phyloP scores from a whole-genome alignment of 2,329 filamentous ascomycete species.

The Microsporum audouinii region DNA sequence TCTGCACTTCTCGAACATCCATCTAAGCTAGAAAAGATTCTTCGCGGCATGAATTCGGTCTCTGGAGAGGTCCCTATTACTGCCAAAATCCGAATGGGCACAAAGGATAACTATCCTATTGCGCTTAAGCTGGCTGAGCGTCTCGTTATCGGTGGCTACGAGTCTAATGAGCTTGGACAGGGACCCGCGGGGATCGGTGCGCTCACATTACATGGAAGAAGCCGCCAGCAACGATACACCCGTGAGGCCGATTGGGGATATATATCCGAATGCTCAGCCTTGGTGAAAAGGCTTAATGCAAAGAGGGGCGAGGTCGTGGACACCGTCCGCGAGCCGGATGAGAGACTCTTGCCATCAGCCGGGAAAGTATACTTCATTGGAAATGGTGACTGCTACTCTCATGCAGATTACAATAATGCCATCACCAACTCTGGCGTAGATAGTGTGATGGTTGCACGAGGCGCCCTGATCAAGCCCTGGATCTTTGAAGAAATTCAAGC shows the following conservation, averaged over 20 bases:
- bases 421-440: conserved; percentile 71
- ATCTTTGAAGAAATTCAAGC: conserved; percentile 91
- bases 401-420: conserved; percentile 72
- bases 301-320: conserved; percentile 57
- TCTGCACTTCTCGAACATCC: conserved; percentile 83
- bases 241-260: conserved; percentile 89
- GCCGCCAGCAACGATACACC: conserved; percentile 88
- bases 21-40: conserved; percentile 83
- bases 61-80: conserved; percentile 86
- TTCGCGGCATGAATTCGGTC: conserved; percentile 90
- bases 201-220: conserved; percentile 89
- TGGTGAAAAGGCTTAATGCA: conserved; percentile 69
- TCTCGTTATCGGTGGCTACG: conserved; percentile 66
- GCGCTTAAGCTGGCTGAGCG: conserved; percentile 73
- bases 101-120: conserved; percentile 64
- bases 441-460: conserved; percentile 93
- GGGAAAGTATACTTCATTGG: conserved; percentile 82
- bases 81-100: conserved; percentile 87
- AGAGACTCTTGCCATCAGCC: conserved; percentile 56
- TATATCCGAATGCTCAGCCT: conserved; percentile 75
- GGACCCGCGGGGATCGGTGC: conserved; percentile 80
- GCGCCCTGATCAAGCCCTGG: conserved; percentile 95
- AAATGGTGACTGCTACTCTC: conserved; percentile 93
- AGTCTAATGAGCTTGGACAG: conserved; percentile 52
- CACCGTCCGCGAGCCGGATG: conserved; percentile 66